Evolutionary conservation across 331 rosid genomes (phyloP), one percentile per base, ranked within the genome.

Genomic region (Quercus phellos): DNA sequence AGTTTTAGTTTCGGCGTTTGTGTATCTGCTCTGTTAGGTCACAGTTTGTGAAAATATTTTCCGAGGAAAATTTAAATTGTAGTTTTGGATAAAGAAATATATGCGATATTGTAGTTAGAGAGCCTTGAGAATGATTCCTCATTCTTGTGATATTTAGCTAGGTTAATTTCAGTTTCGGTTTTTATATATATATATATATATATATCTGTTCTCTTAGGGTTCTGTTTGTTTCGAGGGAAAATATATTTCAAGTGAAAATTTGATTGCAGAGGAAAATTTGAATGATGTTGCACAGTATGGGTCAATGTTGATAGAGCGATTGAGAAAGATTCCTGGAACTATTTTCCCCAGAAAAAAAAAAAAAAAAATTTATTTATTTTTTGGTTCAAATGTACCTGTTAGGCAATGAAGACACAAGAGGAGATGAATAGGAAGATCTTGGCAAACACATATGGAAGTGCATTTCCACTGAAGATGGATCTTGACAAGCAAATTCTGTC

Each of bases 401-500:
- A 90, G 98, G 75, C 84, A 16, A 77, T 63, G 71, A 80, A 12
- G 75, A 75, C 70, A 10, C 76, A 82, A 42, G 92, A 84, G 80
- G 74, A 66, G 80, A 87, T 94, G 88, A 90, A 87, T 74, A 86
- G 83, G 88, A 88, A 87, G 79, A 29, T 90, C 69, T 76, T 82
- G 77, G 76, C 82, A 8, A 86, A 91, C 72, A 84, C 91, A 38
- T 90, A 91, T 70, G 96, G 97, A 72, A 78, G 86, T 84, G 91
- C 94, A 21, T 90, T 94, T 78, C 91, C 93, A 13, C 30, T 89
- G 93, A 94, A 84, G 91, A 89, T 74, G 90, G 89, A 94, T 78
- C 89, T 92, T 71, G 97, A 92, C 68, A 85, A 77, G 86, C 90
- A 92, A 84, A 90, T 94, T 18, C 90, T 89, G 63, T 94, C 96